A percentile compares a stretch with the other conserved stretches of the same genome.
phyloP scores from a whole-genome alignment of 139 green algal species.

The Nannochloris sp. region DNA sequence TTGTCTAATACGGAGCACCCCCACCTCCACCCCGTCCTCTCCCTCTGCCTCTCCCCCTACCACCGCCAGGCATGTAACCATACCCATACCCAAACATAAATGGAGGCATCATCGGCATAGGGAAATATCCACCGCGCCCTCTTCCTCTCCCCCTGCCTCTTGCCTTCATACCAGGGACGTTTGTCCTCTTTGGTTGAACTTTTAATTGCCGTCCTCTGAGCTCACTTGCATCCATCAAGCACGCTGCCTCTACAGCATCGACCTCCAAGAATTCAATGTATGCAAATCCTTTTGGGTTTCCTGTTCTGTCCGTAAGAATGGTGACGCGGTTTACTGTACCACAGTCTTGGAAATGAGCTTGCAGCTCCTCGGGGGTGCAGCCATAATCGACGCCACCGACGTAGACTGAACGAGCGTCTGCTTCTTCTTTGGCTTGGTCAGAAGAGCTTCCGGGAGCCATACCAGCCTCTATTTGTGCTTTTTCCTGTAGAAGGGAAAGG shows the following conservation, averaged over 20 bases:
- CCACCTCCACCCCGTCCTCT: constrained; percentile 4
- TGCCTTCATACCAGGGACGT: constrained; percentile 83
- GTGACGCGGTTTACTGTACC: constrained; percentile 98
- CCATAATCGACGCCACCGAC: constrained; percentile 93
- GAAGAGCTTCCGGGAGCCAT: constrained; percentile 1
- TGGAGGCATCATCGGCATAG: constrained; percentile 35
- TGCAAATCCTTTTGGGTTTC: constrained; percentile 92
- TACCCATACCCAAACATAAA: constrained; percentile 32
- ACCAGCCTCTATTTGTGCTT: constrained; percentile 25
- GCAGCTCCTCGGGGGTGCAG: constrained; percentile 90
- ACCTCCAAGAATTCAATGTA: constrained; percentile 97
- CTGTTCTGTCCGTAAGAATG: constrained; percentile 92
- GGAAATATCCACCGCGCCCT: constrained; percentile 10
- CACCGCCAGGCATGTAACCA: constrained; percentile 1
- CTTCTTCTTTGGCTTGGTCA: constrained; percentile 66
- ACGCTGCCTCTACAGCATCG: constrained; percentile 83
- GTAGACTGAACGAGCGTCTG: constrained; percentile 77
- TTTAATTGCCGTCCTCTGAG: constrained; percentile 74
- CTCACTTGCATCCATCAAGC: constrained; percentile 74
- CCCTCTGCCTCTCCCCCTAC: constrained; percentile 10
- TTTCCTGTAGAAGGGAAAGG: constrained; percentile 16
- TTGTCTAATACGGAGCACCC: background rate
- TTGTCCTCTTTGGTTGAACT: constrained; percentile 88
- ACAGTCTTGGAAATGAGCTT: constrained; percentile 80
- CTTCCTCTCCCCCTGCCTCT: constrained; percentile 50